These are phyloP conservation scores for Zymoseptoria ardabiliae DNA, from an alignment of 2,329 filamentous ascomycete genomes.

Conservation along the genomic window DNA sequence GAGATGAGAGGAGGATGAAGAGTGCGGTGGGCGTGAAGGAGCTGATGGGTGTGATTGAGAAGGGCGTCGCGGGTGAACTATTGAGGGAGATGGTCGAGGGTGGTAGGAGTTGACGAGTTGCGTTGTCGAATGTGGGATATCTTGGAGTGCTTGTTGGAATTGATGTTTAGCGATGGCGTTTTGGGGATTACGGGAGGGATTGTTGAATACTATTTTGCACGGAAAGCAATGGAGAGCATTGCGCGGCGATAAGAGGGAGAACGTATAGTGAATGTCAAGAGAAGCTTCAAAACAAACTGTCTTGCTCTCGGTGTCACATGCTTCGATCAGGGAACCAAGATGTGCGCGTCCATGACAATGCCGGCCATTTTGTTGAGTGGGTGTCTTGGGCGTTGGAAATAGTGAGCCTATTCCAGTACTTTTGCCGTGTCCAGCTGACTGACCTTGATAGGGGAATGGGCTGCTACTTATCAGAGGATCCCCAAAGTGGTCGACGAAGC, in stretches of 20 bases:
- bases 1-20: constrained; percentile 53
- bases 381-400: constrained; percentile 65
- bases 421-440: background rate
- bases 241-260: constrained; percentile 23
- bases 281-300: too few species aligned
- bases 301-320: too few species aligned
- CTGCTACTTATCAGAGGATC: constrained; percentile 57
- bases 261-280: background rate
- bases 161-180: background rate
- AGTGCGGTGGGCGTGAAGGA: constrained; percentile 31
- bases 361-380: constrained; percentile 61
- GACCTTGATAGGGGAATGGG: constrained; percentile 40
- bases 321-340: too few species aligned
- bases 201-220: background rate
- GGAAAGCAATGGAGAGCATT: background rate
- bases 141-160: background rate
- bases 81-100: constrained; percentile 32
- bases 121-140: background rate
- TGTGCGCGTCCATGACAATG: too few species aligned
- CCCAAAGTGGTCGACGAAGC: constrained; percentile 55
- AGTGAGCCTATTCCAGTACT: background rate
- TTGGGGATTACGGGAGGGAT: background rate
- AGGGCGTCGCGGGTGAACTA: constrained; percentile 30
- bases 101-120: constrained; percentile 6
- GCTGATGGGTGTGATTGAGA: constrained; percentile 25